Base-by-base conservation (phyloP, 805 yeast species). In the Starmera dryadoides region DNA sequence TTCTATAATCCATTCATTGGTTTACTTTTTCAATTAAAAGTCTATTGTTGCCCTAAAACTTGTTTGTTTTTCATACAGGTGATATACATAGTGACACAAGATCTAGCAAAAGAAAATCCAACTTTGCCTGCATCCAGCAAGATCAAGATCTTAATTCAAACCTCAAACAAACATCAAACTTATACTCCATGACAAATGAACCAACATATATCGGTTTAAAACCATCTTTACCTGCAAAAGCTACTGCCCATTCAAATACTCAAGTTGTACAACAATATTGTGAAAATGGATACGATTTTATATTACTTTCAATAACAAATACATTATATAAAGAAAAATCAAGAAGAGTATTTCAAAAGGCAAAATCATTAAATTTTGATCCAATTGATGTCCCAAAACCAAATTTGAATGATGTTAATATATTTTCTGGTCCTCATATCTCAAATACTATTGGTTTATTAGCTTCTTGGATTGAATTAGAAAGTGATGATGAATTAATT, bases 381-480 rank as follows among this genome's bases (percentile, higher is more conserved):
- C 47, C 47, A 25, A 53, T 61, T 29, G 39, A 43, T 2, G 73
- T 68, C 1, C 72, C 73, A 2, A 47, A 56, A 12, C 77, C 78
- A 1, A 50, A 53, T 4, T 46, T 60, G 2, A 55, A 56, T 4
- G 77, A 74, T 37, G 68, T 72, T 6, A 64, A 62, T 35, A 48
- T 72, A 5, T 52, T 63, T 9, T 63, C 70, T 1, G 77, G 75
- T 1, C 45, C 54, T 0, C 73, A 73, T 48, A 54, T 66, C 2
- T 38, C 49, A 2, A 56, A 59, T 45, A 57, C 75, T 7, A 69
- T 81, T 19, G 86, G 85, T 0, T 49, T 80, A 23, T 55, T 80
- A 3, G 72, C 86, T 0, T 75, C 83, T 2, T 81, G 87, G 86
- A 63, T 79, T n/a, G 86, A 80, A 49, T 56, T 80, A 31, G 86